Evolutionary conservation across 192 early-diverging fungal genomes (phyloP), one percentile per base, ranked within the genome.

Genomic region (Backusella psychrophila): DNA sequence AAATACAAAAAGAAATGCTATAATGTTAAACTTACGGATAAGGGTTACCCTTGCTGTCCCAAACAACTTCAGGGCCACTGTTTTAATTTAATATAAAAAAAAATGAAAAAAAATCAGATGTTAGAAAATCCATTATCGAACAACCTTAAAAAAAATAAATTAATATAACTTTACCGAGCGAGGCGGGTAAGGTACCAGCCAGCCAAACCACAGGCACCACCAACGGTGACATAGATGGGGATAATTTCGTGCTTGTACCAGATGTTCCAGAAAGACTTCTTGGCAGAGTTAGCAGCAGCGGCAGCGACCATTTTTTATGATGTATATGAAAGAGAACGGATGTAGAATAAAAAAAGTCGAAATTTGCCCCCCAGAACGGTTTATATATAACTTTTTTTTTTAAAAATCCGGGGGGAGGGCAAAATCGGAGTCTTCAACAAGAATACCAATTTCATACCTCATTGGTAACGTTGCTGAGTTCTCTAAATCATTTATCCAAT

Each of bases 231-330:
- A 68, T 89, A 89, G 81, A 89, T 89, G 66, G 88, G 88, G 76
- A 89, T 78, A 77, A 88, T 85, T 81, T 89, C 88, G 68, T 80
- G 71, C 74, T 82, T 79, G 82, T 83, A 89, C 88, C 88, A 89
- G 82, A 85, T 86, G 75, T 73, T 75, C 82, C 83, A 83, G 71
- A 88, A 52, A 38, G 78, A 78, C 81, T 86, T 88, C 77, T 86
- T 86, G 77, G 84, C 87, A 78, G 85, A 78, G 74, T 82, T 71
- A 73, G 84, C 82, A 77, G 85, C 85, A 66, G 80, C 71, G 73
- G 82, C 82, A 75, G 86, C 82, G 73, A 82, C 74, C 85, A 86
- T 86, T 46, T 78, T 84, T 65, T 26, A 31, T 15, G 14, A 44
- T 72, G 44, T 59, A 23, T 35, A 68, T 56, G 35, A 21, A 63